Percentiles rank a stretch among this genome's conserved stretches.
phyloP scores from a whole-genome alignment of 2,329 filamentous ascomycete genomes.

The Fonsecaea pugnacius region DNA sequence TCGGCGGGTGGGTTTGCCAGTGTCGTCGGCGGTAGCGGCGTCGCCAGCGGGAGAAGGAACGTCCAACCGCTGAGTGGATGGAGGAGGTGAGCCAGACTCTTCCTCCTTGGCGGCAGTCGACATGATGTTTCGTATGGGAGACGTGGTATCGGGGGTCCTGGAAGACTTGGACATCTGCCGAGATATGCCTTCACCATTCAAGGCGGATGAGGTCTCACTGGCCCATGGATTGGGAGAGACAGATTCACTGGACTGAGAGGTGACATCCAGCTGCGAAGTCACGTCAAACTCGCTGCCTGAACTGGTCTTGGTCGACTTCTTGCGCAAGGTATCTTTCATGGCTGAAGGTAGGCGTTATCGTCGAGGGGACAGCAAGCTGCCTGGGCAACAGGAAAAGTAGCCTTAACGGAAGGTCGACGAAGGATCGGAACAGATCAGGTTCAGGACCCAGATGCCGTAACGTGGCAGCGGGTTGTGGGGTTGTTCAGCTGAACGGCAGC shows the following conservation, averaged over 20 bases:
- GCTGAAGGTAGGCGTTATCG: conserved; percentile 5
- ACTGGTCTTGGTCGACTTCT: conserved; percentile 24
- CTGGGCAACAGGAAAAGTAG: neutral
- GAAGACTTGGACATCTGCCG: conserved; percentile 30
- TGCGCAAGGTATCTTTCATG: conserved; percentile 34
- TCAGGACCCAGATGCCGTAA: conserved; percentile 1
- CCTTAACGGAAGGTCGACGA: neutral
- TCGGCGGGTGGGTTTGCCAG: conserved; percentile 28
- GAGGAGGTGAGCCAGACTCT: conserved; percentile 21
- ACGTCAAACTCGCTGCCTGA: conserved; percentile 25
- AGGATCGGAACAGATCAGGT: neutral
- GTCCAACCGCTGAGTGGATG: conserved; percentile 17
- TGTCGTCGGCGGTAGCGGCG: conserved; percentile 21
- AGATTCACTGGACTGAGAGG: conserved; percentile 29
- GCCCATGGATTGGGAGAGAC: conserved; percentile 32
- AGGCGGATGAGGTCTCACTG: conserved; percentile 27
- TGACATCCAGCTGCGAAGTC: conserved; percentile 22
- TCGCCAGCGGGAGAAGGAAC: conserved; percentile 20
- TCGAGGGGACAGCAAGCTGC: neutral
- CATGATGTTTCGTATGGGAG: conserved; percentile 21
- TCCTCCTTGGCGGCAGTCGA: conserved; percentile 15
- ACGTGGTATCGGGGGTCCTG: conserved; percentile 22
- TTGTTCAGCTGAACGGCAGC: neutral
- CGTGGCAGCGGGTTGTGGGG: conserved; percentile 16
- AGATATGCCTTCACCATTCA: conserved; percentile 27